phyloP scores from a whole-genome alignment of 2,329 filamentous ascomycete species.

The Xylariaceae sp. region DNA sequence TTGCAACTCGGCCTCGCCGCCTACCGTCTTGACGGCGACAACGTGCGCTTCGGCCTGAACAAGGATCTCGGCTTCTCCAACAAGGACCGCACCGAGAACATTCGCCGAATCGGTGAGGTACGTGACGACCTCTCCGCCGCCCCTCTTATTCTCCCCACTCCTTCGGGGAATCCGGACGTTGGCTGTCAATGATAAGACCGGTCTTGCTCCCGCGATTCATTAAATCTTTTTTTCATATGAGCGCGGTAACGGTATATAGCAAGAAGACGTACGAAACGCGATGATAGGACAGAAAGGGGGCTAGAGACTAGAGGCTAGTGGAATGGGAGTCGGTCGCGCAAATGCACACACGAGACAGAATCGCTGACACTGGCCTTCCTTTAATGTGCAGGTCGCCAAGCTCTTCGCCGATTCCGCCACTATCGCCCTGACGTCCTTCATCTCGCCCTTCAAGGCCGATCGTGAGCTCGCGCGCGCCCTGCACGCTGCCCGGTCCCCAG shows the following conservation, averaged over 20 bases:
- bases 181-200: too few relatives aligned
- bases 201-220: too few relatives aligned
- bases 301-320: background rate
- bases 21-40: constrained; percentile 96
- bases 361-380: constrained; percentile 2
- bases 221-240: too few relatives aligned
- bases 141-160: background rate
- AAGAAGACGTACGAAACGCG: too few relatives aligned
- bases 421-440: constrained; percentile 91
- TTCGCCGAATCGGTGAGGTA: constrained; percentile 85
- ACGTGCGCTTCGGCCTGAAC: constrained; percentile 96
- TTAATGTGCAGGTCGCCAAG: constrained; percentile 66
- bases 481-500: constrained; percentile 56
- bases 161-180: too few relatives aligned
- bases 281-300: background rate
- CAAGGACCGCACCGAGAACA: constrained; percentile 94
- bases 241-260: too few relatives aligned
- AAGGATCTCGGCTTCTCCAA: constrained; percentile 95
- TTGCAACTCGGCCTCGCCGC: constrained; percentile 76
- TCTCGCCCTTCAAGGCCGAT: constrained; percentile 88
- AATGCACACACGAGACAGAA: background rate
- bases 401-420: constrained; percentile 88
- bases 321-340: background rate
- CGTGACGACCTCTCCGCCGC: constrained; percentile 5
- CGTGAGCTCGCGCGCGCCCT: constrained; percentile 74